Evolutionary conservation across 352 stramenopile genomes (phyloP).

Genomic region (Globisporangium uncinulatum): DNA sequence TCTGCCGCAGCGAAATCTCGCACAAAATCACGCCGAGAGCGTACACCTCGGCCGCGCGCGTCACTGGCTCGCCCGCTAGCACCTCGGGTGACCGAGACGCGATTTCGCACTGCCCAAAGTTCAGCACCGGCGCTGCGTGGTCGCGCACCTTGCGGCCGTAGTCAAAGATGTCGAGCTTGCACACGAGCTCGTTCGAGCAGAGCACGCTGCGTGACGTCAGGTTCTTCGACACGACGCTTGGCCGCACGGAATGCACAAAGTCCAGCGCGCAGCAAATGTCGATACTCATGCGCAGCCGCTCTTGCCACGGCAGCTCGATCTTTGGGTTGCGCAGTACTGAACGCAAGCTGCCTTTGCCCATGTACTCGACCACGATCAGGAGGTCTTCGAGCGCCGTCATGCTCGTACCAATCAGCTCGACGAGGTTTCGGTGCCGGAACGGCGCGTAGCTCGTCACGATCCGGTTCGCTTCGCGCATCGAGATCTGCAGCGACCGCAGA

Average conservation of each 20-base stretch:
- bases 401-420: slow-evolving; percentile 58
- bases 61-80: slow-evolving; percentile 37
- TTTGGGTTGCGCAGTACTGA: slow-evolving; percentile 43
- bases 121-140: slow-evolving; percentile 29
- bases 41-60: slow-evolving; percentile 56
- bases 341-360: slow-evolving; percentile 61
- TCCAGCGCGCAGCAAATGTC: slow-evolving; percentile 43
- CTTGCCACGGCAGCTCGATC: slow-evolving; percentile 46
- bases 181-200: slow-evolving; percentile 44
- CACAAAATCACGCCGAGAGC: slow-evolving; percentile 70
- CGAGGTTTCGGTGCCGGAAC: slow-evolving; percentile 63
- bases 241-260: slow-evolving; percentile 41
- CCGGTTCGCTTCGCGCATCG: slow-evolving; percentile 33
- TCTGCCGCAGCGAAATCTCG: slow-evolving; percentile 45
- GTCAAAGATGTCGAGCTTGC: slow-evolving; percentile 77
- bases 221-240: slow-evolving; percentile 34
- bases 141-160: slow-evolving; percentile 47
- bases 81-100: slow-evolving; percentile 49
- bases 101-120: slow-evolving; percentile 56
- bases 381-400: slow-evolving; percentile 51
- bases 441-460: slow-evolving; percentile 47
- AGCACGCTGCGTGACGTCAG: slow-evolving; percentile 59
- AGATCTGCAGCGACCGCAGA: slow-evolving; percentile 28
- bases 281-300: slow-evolving; percentile 40
- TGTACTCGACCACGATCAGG: slow-evolving; percentile 70